These are phyloP conservation scores for Neurospora sp. DNA, from an alignment of 495 filamentous ascomycete species.

Conservation along the genomic window DNA sequence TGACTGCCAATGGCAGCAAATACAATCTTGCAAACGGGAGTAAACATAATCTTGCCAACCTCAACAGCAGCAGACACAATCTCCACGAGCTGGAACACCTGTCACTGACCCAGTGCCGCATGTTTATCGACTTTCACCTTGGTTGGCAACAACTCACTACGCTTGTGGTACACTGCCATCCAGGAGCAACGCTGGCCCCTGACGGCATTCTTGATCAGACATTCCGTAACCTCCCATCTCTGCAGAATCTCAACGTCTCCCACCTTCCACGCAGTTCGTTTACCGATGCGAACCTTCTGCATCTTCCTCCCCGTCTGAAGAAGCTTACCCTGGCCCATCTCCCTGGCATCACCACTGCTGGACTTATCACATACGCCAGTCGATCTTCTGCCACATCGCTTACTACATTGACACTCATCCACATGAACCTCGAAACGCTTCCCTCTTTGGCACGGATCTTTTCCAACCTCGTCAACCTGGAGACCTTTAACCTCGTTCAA, in stretches of 20 bases:
- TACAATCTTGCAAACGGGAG: conserved; percentile 1
- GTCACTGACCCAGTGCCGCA: conserved; percentile 50
- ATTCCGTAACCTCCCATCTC: conserved; percentile 54
- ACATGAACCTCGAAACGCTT: conserved; percentile 55
- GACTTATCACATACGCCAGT: conserved; percentile 63
- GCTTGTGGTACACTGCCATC: conserved; percentile 58
- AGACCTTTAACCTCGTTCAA: conserved; percentile 63
- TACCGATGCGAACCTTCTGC: conserved; percentile 55
- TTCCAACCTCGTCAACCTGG: conserved; percentile 50
- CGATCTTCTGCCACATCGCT: conserved; percentile 46
- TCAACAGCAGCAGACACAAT: background rate
- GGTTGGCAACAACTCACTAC: conserved; percentile 65
- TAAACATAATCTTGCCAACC: conserved; percentile 3
- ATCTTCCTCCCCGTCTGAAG: conserved; percentile 54
- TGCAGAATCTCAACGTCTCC: conserved; percentile 67
- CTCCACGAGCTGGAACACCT: conserved; percentile 39
- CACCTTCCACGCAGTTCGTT: conserved; percentile 63
- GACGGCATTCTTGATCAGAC: conserved; percentile 56
- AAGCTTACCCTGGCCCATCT: conserved; percentile 69
- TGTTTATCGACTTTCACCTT: conserved; percentile 59
- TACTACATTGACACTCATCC: conserved; percentile 51
- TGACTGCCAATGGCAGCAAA: background rate
- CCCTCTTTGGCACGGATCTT: conserved; percentile 68
- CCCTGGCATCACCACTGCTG: conserved; percentile 63
- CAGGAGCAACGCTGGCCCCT: conserved; percentile 53